Evolutionary conservation across 1,139 yeast genomes (phyloP).

Genomic region (Pichia sp.): DNA sequence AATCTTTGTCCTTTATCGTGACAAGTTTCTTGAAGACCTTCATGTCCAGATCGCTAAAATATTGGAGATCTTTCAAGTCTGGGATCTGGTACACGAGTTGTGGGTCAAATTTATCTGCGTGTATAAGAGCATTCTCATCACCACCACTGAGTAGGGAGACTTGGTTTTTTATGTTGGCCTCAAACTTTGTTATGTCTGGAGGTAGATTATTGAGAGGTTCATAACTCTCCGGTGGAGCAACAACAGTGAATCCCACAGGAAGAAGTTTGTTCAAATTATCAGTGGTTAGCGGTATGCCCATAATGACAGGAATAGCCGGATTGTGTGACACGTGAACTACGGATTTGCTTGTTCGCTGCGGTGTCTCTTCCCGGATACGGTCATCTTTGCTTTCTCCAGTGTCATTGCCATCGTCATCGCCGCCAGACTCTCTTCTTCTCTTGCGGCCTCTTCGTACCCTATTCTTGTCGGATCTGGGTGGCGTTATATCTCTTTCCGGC

Average conservation of each 20-base stretch:
- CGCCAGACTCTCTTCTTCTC: constrained; percentile 28
- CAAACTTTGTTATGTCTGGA: constrained; percentile 32
- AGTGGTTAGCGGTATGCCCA: constrained; percentile 43
- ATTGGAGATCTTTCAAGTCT: constrained; percentile 56
- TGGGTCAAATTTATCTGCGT: constrained; percentile 27
- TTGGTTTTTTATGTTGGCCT: no score
- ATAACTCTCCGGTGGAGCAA: constrained; percentile 43
- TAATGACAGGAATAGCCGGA: constrained; percentile 35
- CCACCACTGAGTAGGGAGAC: no score
- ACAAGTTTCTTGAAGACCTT: constrained; percentile 64
- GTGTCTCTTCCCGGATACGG: no score
- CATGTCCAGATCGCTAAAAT: constrained; percentile 65
- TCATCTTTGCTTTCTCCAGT: neutral
- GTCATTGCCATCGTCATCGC: constrained; percentile 3
- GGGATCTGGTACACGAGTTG: constrained; percentile 50
- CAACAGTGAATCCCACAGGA: constrained; percentile 47
- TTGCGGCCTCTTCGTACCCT: constrained; percentile 7
- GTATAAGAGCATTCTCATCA: constrained; percentile 16
- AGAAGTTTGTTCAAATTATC: constrained; percentile 43
- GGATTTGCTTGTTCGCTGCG: no score
- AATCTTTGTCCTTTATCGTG: constrained; percentile 30
- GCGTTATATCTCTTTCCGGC: constrained; percentile 6
- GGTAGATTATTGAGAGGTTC: constrained; percentile 29
- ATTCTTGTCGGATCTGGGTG: constrained; percentile 7
- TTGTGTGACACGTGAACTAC: constrained; percentile 27